phyloP scores from a whole-genome alignment of 2,329 filamentous ascomycete genomes.

The Fusarium torreyae region DNA sequence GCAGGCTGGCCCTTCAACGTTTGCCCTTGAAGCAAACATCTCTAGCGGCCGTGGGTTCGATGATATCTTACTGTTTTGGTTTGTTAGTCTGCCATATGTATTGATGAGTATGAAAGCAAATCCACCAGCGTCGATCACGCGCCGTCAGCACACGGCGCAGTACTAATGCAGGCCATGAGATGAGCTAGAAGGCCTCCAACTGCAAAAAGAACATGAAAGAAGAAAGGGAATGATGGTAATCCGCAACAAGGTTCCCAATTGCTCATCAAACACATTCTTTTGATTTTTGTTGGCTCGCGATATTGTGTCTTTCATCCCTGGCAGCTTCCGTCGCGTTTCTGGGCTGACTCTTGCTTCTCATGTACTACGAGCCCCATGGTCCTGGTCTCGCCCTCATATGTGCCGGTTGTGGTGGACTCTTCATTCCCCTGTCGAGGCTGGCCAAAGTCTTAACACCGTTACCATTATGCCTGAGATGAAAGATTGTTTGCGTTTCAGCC shows the following conservation, averaged over 20 bases:
- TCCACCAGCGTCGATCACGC: background rate
- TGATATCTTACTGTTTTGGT: background rate
- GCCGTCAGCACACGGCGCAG: slow-evolving; percentile 14
- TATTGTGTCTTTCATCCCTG: slow-evolving; percentile 10
- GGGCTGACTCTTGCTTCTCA: slow-evolving; percentile 29
- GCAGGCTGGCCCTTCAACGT: slow-evolving; percentile 20
- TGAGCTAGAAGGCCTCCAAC: background rate
- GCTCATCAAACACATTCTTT: background rate
- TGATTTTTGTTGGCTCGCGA: slow-evolving; percentile 8
- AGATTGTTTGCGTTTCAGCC: background rate
- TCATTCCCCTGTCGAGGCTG: slow-evolving; percentile 22
- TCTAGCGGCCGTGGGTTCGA: background rate
- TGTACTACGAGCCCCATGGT: slow-evolving; percentile 25
- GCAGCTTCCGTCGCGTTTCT: slow-evolving; percentile 26
- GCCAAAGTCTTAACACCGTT: slow-evolving; percentile 20
- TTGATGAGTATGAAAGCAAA: background rate
- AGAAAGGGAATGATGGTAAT: slow-evolving; percentile 23
- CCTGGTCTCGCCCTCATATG: slow-evolving; percentile 29
- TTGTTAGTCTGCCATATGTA: background rate
- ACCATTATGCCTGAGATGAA: background rate
- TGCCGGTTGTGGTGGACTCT: slow-evolving; percentile 24
- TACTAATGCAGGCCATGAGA: background rate
- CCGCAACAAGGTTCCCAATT: background rate
- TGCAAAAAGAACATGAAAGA: slow-evolving; percentile 20
- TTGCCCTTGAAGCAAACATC: slow-evolving; percentile 35